Conservation (phyloP, 1,284 basidiomycete genomes). For the Puccinia triticina region DNA sequence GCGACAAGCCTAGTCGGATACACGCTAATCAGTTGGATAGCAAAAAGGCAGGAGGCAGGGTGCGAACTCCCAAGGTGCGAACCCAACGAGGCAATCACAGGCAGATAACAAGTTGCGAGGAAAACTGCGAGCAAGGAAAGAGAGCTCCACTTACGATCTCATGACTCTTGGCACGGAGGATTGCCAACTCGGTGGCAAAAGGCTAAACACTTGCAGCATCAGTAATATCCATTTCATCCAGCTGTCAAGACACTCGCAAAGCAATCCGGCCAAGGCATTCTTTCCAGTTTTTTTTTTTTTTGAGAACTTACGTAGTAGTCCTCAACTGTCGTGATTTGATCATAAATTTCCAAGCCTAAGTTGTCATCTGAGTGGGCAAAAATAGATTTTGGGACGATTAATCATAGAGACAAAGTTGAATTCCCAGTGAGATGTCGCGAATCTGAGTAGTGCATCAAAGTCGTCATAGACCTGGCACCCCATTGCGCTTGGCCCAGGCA, state of each 20-base stretch:
- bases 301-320: constrained; percentile 45
- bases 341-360: constrained; percentile 41
- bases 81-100: neutral
- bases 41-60: neutral
- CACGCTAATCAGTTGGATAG: neutral
- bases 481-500: neutral
- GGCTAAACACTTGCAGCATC: constrained; percentile 21
- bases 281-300: neutral
- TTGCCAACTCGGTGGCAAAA: constrained; percentile 44
- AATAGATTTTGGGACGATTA: neutral
- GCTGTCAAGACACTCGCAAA: neutral
- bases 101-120: neutral
- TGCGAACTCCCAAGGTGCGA: neutral
- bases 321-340: constrained; percentile 39
- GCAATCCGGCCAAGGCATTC: neutral
- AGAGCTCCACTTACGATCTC: constrained; percentile 40
- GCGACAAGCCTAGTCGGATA: constrained; percentile 14
- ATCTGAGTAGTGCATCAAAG: neutral
- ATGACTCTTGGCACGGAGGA: constrained; percentile 26
- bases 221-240: neutral
- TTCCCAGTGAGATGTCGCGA: neutral
- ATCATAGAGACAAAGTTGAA: neutral
- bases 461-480: neutral
- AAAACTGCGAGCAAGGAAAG: neutral
- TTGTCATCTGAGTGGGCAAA: constrained; percentile 33